phyloP scores from a whole-genome alignment of 495 filamentous ascomycete genomes.

The Terfezia boudieri region DNA sequence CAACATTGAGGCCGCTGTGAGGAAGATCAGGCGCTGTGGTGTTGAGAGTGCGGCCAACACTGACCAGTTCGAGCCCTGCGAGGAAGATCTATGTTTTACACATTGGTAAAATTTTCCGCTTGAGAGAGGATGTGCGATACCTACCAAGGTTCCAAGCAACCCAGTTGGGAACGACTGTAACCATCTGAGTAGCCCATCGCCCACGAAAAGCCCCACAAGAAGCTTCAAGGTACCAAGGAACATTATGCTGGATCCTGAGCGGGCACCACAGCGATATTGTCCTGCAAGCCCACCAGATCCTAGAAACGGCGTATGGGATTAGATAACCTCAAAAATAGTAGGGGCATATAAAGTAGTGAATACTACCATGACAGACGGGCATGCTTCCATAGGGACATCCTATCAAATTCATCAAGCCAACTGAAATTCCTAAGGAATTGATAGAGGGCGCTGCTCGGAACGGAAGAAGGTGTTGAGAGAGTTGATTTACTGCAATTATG shows the following conservation, averaged over 20 bases:
- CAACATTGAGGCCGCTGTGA: background rate
- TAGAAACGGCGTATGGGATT: background rate
- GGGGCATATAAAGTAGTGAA: background rate
- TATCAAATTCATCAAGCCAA: constrained; percentile 58
- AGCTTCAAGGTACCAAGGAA: constrained; percentile 59
- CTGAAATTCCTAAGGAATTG: constrained; percentile 55
- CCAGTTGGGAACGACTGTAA: constrained; percentile 47
- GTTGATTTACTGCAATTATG: constrained; percentile 57
- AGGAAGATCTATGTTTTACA: constrained; percentile 32
- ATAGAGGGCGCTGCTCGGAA: constrained; percentile 39
- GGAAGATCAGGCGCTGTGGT: constrained; percentile 41
- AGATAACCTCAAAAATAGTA: background rate
- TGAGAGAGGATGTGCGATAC: no score
- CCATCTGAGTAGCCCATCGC: constrained; percentile 41
- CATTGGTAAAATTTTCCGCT: no score
- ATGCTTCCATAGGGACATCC: constrained; percentile 84
- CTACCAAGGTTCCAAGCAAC: constrained; percentile 51
- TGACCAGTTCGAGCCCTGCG: constrained; percentile 63
- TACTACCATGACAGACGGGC: constrained; percentile 69
- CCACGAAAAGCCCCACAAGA: constrained; percentile 47
- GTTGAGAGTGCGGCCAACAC: constrained; percentile 64
- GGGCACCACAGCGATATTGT: constrained; percentile 73
- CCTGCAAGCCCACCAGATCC: constrained; percentile 65
- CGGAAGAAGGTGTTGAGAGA: constrained; percentile 53
- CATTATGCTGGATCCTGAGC: constrained; percentile 63